A percentile compares a stretch with the other conserved stretches of the same genome.
phyloP scores from a whole-genome alignment of 1,284 basidiomycete genomes.

The Malassezia obtusa region DNA sequence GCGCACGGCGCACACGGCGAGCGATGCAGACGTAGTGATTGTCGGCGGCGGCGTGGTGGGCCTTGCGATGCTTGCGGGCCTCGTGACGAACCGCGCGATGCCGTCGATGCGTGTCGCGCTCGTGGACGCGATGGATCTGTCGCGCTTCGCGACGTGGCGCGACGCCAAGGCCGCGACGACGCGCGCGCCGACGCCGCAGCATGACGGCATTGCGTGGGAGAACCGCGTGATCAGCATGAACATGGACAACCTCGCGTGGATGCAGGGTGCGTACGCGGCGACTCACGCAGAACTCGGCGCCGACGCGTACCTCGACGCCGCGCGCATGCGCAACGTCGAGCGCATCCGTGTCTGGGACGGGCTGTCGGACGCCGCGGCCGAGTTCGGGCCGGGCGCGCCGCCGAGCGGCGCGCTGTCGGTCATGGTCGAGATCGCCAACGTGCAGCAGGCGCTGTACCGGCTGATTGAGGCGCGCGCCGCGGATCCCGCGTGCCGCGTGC shows the following conservation, averaged over 20 bases:
- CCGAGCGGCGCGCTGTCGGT: conserved; percentile 22
- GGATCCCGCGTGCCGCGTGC: conserved; percentile 27
- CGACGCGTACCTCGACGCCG: conserved; percentile 21
- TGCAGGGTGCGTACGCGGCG: conserved; percentile 16
- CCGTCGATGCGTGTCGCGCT: conserved; percentile 23
- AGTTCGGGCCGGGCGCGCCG: conserved; percentile 29
- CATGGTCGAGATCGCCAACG: conserved; percentile 44
- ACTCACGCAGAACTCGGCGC: conserved; percentile 26
- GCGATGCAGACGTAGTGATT: conserved; percentile 29
- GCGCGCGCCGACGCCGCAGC: conserved; percentile 7
- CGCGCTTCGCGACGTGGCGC: conserved; percentile 23
- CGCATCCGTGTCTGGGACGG: conserved; percentile 46
- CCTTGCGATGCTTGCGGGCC: conserved; percentile 24
- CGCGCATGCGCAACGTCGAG: conserved; percentile 28
- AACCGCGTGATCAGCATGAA: conserved; percentile 44
- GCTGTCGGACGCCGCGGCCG: conserved; percentile 34
- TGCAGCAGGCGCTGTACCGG: conserved; percentile 43
- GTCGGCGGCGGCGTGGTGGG: conserved; percentile 44
- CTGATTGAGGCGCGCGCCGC: conserved; percentile 19
- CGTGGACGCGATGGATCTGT: conserved; percentile 33
- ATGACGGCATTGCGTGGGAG: conserved; percentile 35
- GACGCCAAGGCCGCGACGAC: conserved; percentile 10
- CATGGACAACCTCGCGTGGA: conserved; percentile 38
- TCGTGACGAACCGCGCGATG: conserved; percentile 3
- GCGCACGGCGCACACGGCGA: background rate